Conservation (phyloP, 768 basidiomycete genomes). For the Pleurotus platypus region DNA sequence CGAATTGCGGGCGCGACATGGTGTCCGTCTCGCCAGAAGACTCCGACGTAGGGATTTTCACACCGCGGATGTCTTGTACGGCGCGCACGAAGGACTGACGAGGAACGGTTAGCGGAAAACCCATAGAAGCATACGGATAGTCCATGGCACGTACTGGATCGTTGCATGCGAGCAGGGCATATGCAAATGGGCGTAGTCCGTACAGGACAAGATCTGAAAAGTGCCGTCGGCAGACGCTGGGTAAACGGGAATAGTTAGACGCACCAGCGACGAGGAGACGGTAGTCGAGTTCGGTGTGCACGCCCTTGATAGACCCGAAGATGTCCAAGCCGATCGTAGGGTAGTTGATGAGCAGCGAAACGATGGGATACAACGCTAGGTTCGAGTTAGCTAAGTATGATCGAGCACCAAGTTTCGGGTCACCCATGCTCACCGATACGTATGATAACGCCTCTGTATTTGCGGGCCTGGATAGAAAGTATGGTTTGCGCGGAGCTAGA, state of each 20-base stretch:
- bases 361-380: slow-evolving; percentile 20
- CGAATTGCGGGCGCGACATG: background rate
- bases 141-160: slow-evolving; percentile 12
- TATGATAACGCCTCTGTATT: slow-evolving; percentile 11
- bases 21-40: background rate
- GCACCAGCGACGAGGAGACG: slow-evolving; percentile 15
- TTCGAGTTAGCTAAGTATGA: background rate
- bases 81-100: slow-evolving; percentile 11
- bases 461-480: background rate
- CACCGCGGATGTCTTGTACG: slow-evolving; percentile 6
- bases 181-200: slow-evolving; percentile 14
- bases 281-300: slow-evolving; percentile 14
- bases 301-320: slow-evolving; percentile 12
- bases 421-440: slow-evolving; percentile 12
- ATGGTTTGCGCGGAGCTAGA: background rate
- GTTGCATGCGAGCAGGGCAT: slow-evolving; percentile 13
- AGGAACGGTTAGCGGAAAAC: background rate
- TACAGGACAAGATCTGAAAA: slow-evolving; percentile 14
- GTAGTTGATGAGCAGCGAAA: slow-evolving; percentile 18
- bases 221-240: background rate
- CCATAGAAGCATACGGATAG: background rate
- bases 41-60: background rate
- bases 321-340: slow-evolving; percentile 18
- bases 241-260: background rate
- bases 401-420: no score